Evolutionary conservation across 2,329 filamentous ascomycete species (phyloP), one percentile per base, ranked within the genome.

Genomic region (Pestalotiopsis sp.): DNA sequence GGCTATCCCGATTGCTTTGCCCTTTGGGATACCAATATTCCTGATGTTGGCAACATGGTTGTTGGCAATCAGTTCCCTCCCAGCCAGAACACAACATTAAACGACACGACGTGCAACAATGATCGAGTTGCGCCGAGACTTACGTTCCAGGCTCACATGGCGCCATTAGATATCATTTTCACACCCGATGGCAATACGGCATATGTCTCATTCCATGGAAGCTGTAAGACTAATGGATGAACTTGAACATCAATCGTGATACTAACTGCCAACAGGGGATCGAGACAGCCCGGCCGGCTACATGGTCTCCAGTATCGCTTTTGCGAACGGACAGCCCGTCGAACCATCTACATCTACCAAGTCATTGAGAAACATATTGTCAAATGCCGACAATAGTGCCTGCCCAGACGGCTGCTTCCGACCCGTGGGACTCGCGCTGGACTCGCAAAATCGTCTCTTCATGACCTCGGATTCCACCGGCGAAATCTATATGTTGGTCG

Each of bases 91-190:
- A 60, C 70, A 69, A 57, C 69, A 3, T 70, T 67, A 36, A 84
- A 81, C 57, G 87, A 89, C 75, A 76, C 78, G 4, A 75, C 78
- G 9, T 89, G 87, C 75, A 79, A 78, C 7, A 67, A 73, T 4
- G 74, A 83, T 23, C 83, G 80, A 41, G 75, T 83, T 12, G 68
- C 83, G 4, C 86, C 92, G 70, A 69, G 88, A 1, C 80, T 94
- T 45, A 88, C 87, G 4, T 86, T 85, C 70, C 80, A 81, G 67
- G 89, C 92, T 1, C 92, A 94, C 74, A 90, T 86, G 76, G 91
- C 92, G 0, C 92, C 92, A 1, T 81, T 94, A 1, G 91, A 93
- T 72, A 88, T 94, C 75, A 88, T 89, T 68, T 94, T 94, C 81
- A 83, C 87, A 69, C 73, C 82, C 0, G 78, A 84, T 52, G 87